Evolutionary conservation across 768 basidiomycete genomes (phyloP).

Genomic region (Nidularia pulvinata): DNA sequence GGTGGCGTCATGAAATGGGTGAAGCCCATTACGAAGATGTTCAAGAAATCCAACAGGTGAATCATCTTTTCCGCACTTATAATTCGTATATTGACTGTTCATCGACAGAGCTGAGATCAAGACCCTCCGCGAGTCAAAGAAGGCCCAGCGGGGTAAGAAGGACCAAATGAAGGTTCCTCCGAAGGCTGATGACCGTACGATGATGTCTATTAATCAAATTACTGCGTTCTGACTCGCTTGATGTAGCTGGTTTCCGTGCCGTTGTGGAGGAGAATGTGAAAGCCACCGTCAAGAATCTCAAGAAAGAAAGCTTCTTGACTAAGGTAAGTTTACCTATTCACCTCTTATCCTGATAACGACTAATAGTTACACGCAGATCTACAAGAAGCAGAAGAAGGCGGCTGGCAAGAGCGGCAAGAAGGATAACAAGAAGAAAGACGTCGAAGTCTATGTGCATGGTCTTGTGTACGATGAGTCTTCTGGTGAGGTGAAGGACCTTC

Average conservation of each 20-base stretch:
- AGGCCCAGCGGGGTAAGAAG: conserved; percentile 21
- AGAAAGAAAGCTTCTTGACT: conserved; percentile 32
- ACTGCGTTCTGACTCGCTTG: not conserved
- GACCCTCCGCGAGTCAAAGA: conserved; percentile 26
- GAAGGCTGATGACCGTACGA: conserved; percentile 18
- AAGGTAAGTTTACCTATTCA: conserved; percentile 21
- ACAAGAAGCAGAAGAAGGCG: not conserved
- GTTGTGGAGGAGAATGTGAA: conserved; percentile 54
- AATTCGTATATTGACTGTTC: not conserved
- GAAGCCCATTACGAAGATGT: conserved; percentile 26
- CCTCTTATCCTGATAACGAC: too few relatives aligned
- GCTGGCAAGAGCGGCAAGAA: conserved; percentile 13
- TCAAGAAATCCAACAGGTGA: conserved; percentile 26
- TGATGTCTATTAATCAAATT: not conserved
- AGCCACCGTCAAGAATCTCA: conserved; percentile 34
- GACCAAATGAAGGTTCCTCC: conserved; percentile 16
- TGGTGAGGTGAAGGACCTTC: conserved; percentile 47
- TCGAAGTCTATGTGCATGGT: conserved; percentile 49
- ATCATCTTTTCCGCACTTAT: not conserved
- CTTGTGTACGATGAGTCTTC: conserved; percentile 54
- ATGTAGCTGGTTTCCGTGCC: conserved; percentile 28
- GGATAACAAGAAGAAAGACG: conserved; percentile 14
- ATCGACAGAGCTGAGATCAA: conserved; percentile 26
- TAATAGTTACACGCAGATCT: too few relatives aligned
- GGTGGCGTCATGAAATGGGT: conserved; percentile 25